A percentile compares a stretch with the other conserved stretches of the same genome.
phyloP scores from a whole-genome alignment of 768 basidiomycete genomes.

The Leccinellum rugosiceps region DNA sequence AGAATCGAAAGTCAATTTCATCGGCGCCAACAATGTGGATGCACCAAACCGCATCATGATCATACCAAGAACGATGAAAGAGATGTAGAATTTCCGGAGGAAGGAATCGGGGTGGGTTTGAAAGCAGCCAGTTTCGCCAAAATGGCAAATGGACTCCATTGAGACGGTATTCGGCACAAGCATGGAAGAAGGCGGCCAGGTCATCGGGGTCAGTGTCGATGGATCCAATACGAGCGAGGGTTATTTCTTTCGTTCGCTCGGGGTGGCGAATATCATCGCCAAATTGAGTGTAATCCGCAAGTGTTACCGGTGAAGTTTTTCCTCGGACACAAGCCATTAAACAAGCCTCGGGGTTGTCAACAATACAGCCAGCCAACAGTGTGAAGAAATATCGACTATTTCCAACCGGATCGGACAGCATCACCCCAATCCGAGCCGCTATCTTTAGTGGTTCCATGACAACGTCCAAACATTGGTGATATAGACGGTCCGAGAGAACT shows the following conservation, averaged over 20 bases:
- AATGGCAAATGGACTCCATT: background rate
- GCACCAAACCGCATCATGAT: background rate
- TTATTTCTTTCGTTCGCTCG: background rate
- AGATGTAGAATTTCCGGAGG: background rate
- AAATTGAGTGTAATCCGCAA: background rate
- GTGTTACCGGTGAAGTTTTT: background rate
- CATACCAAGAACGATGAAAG: background rate
- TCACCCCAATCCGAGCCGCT: background rate
- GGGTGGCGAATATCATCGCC: background rate
- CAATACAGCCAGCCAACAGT: background rate
- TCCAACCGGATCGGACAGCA: background rate
- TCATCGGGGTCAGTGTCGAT: background rate
- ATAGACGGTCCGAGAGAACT: background rate
- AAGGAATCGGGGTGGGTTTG: background rate
- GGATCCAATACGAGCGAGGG: background rate
- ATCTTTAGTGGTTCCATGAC: background rate
- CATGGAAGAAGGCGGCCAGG: background rate
- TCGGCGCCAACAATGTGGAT: background rate
- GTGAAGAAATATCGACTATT: background rate
- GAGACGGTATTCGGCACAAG: background rate
- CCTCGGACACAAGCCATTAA: background rate
- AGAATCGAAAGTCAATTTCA: background rate
- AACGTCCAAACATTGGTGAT: background rate
- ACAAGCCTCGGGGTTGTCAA: background rate
- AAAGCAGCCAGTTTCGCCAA: background rate